These are phyloP conservation scores for Chlorella sp. DNA, from an alignment of 139 green algal species.

Conservation along the genomic window DNA sequence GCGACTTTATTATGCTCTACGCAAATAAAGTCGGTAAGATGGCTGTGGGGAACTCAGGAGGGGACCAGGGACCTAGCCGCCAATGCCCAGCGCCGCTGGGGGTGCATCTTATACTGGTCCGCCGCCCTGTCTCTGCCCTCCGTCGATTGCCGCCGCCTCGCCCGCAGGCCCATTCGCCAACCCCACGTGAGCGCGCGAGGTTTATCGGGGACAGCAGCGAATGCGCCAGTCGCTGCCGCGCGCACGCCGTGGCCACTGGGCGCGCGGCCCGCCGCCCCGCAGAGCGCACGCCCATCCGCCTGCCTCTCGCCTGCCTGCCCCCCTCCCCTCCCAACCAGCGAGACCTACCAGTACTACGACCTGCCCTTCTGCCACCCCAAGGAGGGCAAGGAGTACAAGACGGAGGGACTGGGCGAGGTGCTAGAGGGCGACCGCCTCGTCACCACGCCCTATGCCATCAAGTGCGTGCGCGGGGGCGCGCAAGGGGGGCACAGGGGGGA, in stretches of 20 bases:
- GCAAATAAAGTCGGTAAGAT: background rate
- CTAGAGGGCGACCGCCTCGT: constrained; percentile 76
- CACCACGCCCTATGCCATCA: constrained; percentile 77
- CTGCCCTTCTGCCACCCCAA: constrained; percentile 92
- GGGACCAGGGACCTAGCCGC: too few relatives aligned
- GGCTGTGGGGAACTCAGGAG: background rate
- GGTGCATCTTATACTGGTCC: too few relatives aligned
- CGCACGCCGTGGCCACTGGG: too few relatives aligned
- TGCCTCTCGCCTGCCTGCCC: too few relatives aligned
- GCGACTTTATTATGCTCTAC: background rate
- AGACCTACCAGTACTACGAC: constrained; percentile 97
- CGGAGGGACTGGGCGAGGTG: constrained; percentile 86
- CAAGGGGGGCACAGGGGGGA: too few relatives aligned
- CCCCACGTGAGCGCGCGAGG: constrained; percentile 24
- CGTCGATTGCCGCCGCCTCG: too few relatives aligned
- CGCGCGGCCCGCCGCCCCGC: too few relatives aligned
- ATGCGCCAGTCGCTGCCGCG: too few relatives aligned
- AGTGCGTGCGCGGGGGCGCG: background rate
- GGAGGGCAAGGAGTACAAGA: constrained; percentile 80
- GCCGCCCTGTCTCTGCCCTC: too few relatives aligned
- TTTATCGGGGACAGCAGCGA: too few relatives aligned
- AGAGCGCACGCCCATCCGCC: too few relatives aligned
- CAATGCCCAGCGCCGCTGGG: too few relatives aligned
- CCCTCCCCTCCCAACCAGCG: constrained; percentile 43
- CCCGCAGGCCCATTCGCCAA: constrained; percentile 19